phyloP scores from a whole-genome alignment of 1,284 basidiomycete species.

The Mycena sp. region DNA sequence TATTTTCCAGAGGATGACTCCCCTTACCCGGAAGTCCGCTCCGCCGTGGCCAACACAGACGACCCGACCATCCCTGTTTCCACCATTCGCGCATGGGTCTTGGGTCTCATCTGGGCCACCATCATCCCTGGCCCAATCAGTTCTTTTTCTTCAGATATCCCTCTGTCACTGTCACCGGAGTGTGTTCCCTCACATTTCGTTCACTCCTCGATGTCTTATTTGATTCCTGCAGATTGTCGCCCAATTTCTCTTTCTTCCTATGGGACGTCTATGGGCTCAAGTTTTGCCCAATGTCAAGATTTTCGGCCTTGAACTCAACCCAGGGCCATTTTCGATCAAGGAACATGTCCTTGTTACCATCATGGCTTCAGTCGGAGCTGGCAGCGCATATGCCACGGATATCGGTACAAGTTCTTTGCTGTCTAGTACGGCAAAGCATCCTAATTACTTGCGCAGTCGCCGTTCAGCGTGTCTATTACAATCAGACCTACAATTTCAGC shows the following conservation, averaged over 20 bases:
- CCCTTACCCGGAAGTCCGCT: too few relatives aligned
- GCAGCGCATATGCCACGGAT: slow-evolving; percentile 77
- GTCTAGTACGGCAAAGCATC: too few relatives aligned
- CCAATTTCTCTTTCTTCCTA: slow-evolving; percentile 70
- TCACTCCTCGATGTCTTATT: not conserved
- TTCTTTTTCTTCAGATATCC: slow-evolving; percentile 78
- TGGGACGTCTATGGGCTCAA: slow-evolving; percentile 69
- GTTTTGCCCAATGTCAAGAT: slow-evolving; percentile 65
- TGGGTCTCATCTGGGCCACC: too few relatives aligned
- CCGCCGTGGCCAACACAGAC: too few relatives aligned
- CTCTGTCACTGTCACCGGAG: slow-evolving; percentile 54
- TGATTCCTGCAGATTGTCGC: slow-evolving; percentile 56
- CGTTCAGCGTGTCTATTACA: slow-evolving; percentile 66
- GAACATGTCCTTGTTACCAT: slow-evolving; percentile 60
- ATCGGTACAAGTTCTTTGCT: slow-evolving; percentile 46
- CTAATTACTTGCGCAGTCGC: slow-evolving; percentile 43
- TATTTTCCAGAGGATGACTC: too few relatives aligned
- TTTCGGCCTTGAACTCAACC: slow-evolving; percentile 68
- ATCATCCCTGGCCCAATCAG: too few relatives aligned
- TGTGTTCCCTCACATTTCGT: slow-evolving; percentile 32
- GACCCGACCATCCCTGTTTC: too few relatives aligned
- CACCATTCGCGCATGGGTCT: too few relatives aligned
- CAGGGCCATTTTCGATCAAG: slow-evolving; percentile 79
- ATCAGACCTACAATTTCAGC: slow-evolving; percentile 69
- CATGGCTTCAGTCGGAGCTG: slow-evolving; percentile 78